Evolutionary conservation across 176 grass and related monocot genomes (phyloP).

Genomic region (Paspalum notatum): DNA sequence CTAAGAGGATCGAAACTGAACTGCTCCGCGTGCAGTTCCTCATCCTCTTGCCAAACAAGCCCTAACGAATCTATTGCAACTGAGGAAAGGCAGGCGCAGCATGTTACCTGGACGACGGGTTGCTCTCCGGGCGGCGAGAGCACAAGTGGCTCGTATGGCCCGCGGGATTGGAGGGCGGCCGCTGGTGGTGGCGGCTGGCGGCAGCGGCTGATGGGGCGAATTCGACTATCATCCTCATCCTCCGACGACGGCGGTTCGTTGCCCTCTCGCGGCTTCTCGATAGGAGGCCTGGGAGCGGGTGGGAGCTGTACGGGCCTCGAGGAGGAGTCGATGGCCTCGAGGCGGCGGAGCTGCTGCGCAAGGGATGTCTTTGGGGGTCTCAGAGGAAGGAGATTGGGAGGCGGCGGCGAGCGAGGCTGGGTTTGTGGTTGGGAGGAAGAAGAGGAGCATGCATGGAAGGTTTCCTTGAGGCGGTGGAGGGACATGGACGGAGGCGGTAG

Average conservation of each 20-base stretch:
- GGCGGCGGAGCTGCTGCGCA: conserved; percentile 76
- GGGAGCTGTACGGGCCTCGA: conserved; percentile 11
- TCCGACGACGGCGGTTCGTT: neutral
- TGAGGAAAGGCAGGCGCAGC: neutral
- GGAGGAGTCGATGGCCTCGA: conserved; percentile 40
- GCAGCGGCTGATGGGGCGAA: conserved; percentile 14
- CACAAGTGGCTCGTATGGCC: conserved; percentile 79
- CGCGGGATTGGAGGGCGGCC: conserved; percentile 44
- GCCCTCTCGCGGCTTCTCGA: conserved; percentile 8
- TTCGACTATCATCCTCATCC: conserved; percentile 18
- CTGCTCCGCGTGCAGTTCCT: neutral
- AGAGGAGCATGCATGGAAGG: conserved; percentile 47
- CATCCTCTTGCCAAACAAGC: neutral
- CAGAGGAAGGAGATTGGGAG: conserved; percentile 28
- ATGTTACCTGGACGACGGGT: conserved; percentile 71
- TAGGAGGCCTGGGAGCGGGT: conserved; percentile 16
- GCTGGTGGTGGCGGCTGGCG: conserved; percentile 39
- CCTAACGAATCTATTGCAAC: neutral
- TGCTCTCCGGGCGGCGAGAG: conserved; percentile 60
- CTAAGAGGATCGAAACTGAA: neutral
- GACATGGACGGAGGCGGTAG: conserved; percentile 49
- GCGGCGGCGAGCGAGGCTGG: conserved; percentile 16
- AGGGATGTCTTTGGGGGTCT: conserved; percentile 82
- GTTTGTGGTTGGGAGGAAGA: conserved; percentile 20
- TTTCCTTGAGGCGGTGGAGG: conserved; percentile 66